Conservation (phyloP, 495 filamentous ascomycete genomes). For the Rhizodiscina lignyota region DNA sequence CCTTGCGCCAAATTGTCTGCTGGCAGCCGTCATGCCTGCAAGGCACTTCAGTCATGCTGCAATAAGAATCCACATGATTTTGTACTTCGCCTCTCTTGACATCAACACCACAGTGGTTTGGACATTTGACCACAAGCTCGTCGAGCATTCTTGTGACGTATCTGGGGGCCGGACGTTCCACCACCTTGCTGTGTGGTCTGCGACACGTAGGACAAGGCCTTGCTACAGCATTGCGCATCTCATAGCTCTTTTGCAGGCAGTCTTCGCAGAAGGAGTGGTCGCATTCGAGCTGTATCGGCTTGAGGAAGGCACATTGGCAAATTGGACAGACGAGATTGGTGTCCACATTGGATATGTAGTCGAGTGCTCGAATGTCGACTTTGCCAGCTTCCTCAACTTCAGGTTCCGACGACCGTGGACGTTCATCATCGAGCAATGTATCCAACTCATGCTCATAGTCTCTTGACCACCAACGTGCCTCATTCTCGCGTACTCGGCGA, state of each 20-base stretch:
- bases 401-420: neutral
- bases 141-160: slow-evolving; percentile 54
- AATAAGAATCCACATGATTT: slow-evolving; percentile 61
- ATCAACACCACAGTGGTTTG: slow-evolving; percentile 46
- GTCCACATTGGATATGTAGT: slow-evolving; percentile 51
- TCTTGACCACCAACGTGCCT: too few relatives aligned
- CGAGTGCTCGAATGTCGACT: slow-evolving; percentile 52
- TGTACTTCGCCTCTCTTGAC: slow-evolving; percentile 50
- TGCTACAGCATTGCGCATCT: slow-evolving; percentile 1
- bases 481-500: too few relatives aligned
- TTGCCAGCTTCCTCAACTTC: too few relatives aligned
- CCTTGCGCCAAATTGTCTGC: slow-evolving; percentile 29
- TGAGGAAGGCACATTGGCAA: slow-evolving; percentile 57
- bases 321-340: slow-evolving; percentile 72
- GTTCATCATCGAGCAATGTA: neutral
- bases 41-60: slow-evolving; percentile 44
- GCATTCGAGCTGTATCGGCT: slow-evolving; percentile 56
- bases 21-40: slow-evolving; percentile 34
- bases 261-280: slow-evolving; percentile 61
- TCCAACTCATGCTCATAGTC: too few relatives aligned
- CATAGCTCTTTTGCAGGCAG: slow-evolving; percentile 36
- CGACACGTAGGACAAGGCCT: slow-evolving; percentile 20
- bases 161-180: slow-evolving; percentile 30
- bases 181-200: too few relatives aligned
- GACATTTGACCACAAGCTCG: slow-evolving; percentile 58